Evolutionary conservation across 257 asterid genomes (phyloP), one percentile per base, ranked within the genome.

Genomic region (Linaria vulgaris): DNA sequence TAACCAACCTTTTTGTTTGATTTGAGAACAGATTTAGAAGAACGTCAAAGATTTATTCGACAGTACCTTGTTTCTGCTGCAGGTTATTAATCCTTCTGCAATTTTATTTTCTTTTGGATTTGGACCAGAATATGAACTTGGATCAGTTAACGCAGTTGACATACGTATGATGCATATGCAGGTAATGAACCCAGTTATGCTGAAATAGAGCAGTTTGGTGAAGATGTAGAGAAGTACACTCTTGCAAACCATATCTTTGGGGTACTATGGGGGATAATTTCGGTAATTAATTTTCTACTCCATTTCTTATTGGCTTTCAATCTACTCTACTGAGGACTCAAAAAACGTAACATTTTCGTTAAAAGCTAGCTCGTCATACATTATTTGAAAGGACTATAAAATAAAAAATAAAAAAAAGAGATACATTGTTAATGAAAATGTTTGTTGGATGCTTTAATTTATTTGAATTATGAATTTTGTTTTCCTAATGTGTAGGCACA

Each of bases 231-330:
- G 78, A 90, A 84, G 59, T 90, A 79, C 78, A 79, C 85, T 21
- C 89, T 90, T 52, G 84, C 97, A 9, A 94, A 78, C 78, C 97
- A 94, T 77, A 81, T 94, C 67, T 87, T 87, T 74, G 90, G 99
- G 99, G 97, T 95, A 68, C 76, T 94, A 12, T 94, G 96, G 97
- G 97, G 96, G 10, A 64, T 84, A n/a, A 94, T 94, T 78, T 90
- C 97, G 83, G 97, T 94, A 78, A 30, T 12, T 4, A n/a, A n/a
- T n/a, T n/a, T n/a, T 52, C n/a, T 23, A 11, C 31, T 59, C 47
- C 5, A 4, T 44, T 23, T 55, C 31, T 46, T 15, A 16, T 49
- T 24, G 13, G 41, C 41, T 34, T 34, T n/a, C n/a, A n/a, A n/a
- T n/a, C 23, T 41, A 24, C 51, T 47, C 24, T 24, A 9, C 21